Percentiles rank a stretch among this genome's conserved stretches.
Conservation (phyloP, 495 filamentous ascomycete species). For the Rusavskia elegans region DNA sequence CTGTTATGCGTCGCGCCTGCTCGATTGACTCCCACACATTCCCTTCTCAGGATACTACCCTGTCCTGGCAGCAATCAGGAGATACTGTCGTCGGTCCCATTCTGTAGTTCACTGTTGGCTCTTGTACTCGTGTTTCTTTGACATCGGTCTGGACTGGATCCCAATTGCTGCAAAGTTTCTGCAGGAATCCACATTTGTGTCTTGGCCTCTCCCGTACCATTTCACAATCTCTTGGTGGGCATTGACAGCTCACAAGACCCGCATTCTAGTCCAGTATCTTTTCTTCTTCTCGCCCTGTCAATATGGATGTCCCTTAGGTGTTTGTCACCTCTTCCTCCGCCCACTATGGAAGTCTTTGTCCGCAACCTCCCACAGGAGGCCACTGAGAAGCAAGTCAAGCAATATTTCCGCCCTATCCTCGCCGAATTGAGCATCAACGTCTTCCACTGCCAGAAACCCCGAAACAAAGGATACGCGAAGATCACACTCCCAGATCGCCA, state of each 20-base stretch:
- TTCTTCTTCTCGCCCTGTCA: neutral
- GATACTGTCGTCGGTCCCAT: too few species aligned
- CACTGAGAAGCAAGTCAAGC: conserved; percentile 19
- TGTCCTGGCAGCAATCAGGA: neutral
- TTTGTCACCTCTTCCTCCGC: neutral
- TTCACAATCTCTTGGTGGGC: neutral
- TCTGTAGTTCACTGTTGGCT: neutral
- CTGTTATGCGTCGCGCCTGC: neutral
- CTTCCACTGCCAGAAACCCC: conserved; percentile 22
- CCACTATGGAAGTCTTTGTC: conserved; percentile 27
- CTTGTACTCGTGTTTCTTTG: neutral
- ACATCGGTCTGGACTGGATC: neutral
- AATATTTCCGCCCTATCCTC: conserved; percentile 21
- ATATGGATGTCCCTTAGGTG: neutral
- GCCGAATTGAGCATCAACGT: conserved; percentile 15
- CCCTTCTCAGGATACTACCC: neutral
- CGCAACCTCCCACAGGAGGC: conserved; percentile 20
- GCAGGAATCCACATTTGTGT: neutral
- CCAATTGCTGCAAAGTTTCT: neutral
- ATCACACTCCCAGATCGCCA: conserved; percentile 20
- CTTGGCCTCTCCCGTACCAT: neutral
- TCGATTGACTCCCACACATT: neutral
- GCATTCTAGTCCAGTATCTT: neutral
- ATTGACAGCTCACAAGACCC: neutral
- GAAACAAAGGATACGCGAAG: conserved; percentile 15